Conservation (phyloP, 495 filamentous ascomycete genomes). For the Apiosordaria backusii region DNA sequence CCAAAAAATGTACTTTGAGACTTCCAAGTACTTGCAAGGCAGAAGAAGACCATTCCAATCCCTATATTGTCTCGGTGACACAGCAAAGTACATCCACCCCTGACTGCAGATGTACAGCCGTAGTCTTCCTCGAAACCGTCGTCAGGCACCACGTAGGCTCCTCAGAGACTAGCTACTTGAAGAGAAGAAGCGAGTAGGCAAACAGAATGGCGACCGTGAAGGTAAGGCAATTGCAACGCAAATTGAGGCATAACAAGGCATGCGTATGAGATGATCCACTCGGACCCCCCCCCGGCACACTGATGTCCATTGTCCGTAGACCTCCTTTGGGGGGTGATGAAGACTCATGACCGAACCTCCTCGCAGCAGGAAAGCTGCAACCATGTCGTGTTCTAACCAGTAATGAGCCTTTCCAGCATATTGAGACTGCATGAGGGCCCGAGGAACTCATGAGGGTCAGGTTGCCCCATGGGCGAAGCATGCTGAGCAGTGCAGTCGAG, state of each 20-base stretch:
- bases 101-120: not conserved
- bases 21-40: constrained; percentile 1
- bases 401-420: not conserved
- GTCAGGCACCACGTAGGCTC: not conserved
- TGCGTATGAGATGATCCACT: not conserved
- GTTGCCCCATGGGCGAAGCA: not conserved
- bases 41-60: not conserved
- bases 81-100: constrained; percentile 1
- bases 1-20: not conserved
- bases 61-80: constrained; percentile 1
- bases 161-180: not conserved
- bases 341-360: not conserved
- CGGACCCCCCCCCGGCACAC: not conserved
- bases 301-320: not conserved
- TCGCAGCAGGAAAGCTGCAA: not conserved
- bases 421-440: not conserved
- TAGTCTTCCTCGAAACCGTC: not conserved
- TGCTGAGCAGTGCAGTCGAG: not conserved
- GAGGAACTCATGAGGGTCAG: not conserved
- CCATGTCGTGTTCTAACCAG: not conserved
- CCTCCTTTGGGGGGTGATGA: not conserved
- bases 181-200: not conserved
- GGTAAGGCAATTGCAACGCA: not conserved
- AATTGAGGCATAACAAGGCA: not conserved
- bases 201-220: not conserved